Evolutionary conservation across 352 stramenopile species (phyloP).

Genomic region (Phytophthora boehmeriae): DNA sequence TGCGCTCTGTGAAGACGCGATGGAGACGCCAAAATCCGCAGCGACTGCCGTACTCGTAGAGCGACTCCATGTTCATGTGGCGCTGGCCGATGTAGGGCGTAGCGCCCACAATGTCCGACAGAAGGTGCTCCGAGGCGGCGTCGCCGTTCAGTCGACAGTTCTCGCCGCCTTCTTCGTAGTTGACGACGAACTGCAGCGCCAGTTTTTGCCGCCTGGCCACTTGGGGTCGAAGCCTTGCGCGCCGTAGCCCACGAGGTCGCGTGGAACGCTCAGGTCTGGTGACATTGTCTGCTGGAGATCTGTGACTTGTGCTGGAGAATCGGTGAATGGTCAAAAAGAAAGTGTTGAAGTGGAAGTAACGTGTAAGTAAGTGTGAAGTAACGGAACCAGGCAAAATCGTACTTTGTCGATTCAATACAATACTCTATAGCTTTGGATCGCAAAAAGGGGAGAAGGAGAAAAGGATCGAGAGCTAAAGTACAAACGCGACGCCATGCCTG

Average conservation of each 20-base stretch:
- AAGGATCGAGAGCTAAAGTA: slow-evolving; percentile 19
- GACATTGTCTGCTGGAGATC: not conserved
- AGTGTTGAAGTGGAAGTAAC: slow-evolving; percentile 13
- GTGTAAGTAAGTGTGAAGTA: not conserved
- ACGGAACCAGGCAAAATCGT: slow-evolving; percentile 1
- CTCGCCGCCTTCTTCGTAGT: slow-evolving; percentile 97
- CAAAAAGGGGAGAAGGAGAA: slow-evolving; percentile 11
- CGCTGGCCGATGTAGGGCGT: slow-evolving; percentile 70
- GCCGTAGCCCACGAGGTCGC: slow-evolving; percentile 92
- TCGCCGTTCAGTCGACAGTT: slow-evolving; percentile 94
- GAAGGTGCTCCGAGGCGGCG: slow-evolving; percentile 87
- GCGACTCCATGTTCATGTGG: slow-evolving; percentile 94
- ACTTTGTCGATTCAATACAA: slow-evolving; percentile 6
- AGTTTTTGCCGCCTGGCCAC: slow-evolving; percentile 86
- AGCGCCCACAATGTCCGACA: slow-evolving; percentile 93
- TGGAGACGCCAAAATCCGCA: slow-evolving; percentile 95
- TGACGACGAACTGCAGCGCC: slow-evolving; percentile 95
- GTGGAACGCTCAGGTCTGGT: slow-evolving; percentile 21
- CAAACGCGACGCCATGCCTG: slow-evolving; percentile 58
- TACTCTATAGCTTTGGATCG: slow-evolving; percentile 27
- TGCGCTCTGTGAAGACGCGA: slow-evolving; percentile 87
- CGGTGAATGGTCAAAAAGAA: slow-evolving; percentile 4
- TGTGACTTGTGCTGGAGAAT: slow-evolving; percentile 12
- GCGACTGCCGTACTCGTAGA: slow-evolving; percentile 96
- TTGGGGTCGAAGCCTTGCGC: slow-evolving; percentile 67